Evolutionary conservation across 352 stramenopile species (phyloP), one percentile per base, ranked within the genome.

Genomic region (Globisporangium mamillatum): DNA sequence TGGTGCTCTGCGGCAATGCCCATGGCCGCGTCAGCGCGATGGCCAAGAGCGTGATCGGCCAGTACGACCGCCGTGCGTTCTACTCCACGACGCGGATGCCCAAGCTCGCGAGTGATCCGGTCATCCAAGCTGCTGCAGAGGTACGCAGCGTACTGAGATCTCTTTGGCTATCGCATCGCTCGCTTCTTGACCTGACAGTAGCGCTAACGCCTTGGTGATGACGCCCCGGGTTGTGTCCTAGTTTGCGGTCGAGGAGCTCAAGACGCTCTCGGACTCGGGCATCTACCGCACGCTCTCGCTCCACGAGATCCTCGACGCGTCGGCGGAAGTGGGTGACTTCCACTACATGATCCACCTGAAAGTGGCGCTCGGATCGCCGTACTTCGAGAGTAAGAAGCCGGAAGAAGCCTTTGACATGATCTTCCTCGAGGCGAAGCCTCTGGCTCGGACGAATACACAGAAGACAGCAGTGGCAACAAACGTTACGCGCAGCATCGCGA

Each of bases 291-390:
- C 86, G 10, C 70, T 93, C 24, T 74, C 72, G 44, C 78, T 93
- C 9, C 57, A 64, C 12, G 66, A 74, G 25, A 85, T 91, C 65
- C 73, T 82, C 32, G 74, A 81, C 22, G 86, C 82, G 41, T 75
- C 82, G 7, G 83, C 80, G 0, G 74, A 93, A 75, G 79, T 86
- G 3, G 89, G 85, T 3, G 82, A 91, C 50, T 97, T 92, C 63
- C 89, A 97, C 70, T 84, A 89, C 67, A 83, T 89, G 36, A 90
- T 89, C 16, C 88, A 92, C 46, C 64, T 97, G 32, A 75, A 65
- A 8, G 73, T 97, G 20, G 71, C 75, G 20, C 71, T 97, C 14
- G 75, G 73, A 27, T 93, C 82, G 20, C 89, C 89, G 2, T 72
- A 94, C 60, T 95, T 95, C 66, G 68, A 79, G 16, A 93, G 84